Base-by-base conservation (phyloP, 257 asterid species). In the Thymus quinquecostatus region DNA sequence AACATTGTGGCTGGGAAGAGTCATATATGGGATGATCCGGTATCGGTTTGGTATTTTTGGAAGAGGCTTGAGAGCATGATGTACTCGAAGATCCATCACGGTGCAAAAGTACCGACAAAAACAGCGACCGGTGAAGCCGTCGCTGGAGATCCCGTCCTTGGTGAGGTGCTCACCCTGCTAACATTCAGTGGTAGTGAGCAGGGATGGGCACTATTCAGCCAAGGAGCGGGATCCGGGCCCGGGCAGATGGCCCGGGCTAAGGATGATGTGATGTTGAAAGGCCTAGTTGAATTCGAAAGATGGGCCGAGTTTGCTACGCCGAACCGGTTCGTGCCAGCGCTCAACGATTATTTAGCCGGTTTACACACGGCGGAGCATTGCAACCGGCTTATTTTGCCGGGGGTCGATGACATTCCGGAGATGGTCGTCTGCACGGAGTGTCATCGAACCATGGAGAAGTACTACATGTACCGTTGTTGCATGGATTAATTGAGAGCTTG, bases 401-500 rank as follows among this genome's bases (percentile, higher is more conserved):
- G 92, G 32, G 60, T 79, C 29, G 89, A 86, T n/a, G 97, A 86
- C 44, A 69, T 90, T 5, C 96, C 92, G 0, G 98, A 90, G 68
- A 78, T 71, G 86, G 86, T 90, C 10, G 89, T 85, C 3, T 92
- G 98, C 8, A 82, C 97, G 0, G 97, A 92, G 77, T 92, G 98
- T 75, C 81, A 82, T 44, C 75, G 70, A 9, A 78, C 85, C 1
- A 92, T 92, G 98, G 97, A 90, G 81, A 92, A 86, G 86, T 92
- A 66, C 72, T 81, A 76, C 64, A 86, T 88, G 98, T 92, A 82
- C 59, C 92, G 97, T 30, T 90, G 98, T 71, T 92, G 98, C 84
- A 62, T 27, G 6, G 96, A 92, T 36, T 21, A 21, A 21, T 21
- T 92, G 84, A 92, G 36, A 43, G 49, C 14, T 30, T 32, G 49